A percentile compares a stretch with the other conserved stretches of the same genome.
Conservation (phyloP, 345 rosid species). For the Hypericum perforatum region DNA sequence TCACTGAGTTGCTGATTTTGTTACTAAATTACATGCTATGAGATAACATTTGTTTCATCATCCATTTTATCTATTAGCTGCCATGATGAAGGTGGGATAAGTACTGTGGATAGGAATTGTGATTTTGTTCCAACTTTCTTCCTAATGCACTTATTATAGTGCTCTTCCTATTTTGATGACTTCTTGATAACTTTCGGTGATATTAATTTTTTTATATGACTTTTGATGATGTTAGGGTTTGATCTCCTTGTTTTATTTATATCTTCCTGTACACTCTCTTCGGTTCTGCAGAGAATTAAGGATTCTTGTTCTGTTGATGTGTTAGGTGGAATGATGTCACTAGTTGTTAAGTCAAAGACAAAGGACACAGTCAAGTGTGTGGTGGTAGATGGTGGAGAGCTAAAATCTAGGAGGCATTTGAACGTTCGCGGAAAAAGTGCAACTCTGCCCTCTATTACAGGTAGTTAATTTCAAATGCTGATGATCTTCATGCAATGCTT, state of each 20-base stretch:
- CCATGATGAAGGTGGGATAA: neutral
- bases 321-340: conserved; percentile 97
- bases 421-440: conserved; percentile 98
- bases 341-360: conserved; percentile 77
- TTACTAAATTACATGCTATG: neutral
- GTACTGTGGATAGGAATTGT: no score
- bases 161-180: no score
- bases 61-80: neutral
- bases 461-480: conserved; percentile 22
- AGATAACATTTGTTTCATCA: neutral
- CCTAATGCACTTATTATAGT: no score
- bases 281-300: conserved; percentile 7
- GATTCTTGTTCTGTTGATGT: conserved; percentile 15
- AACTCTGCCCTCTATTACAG: conserved; percentile 91
- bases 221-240: no score
- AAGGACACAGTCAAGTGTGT: conserved; percentile 58
- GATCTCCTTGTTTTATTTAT: no score
- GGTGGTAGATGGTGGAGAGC: conserved; percentile 86
- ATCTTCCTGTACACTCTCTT: no score
- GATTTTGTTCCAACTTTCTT: no score
- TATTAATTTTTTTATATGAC: no score
- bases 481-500: neutral
- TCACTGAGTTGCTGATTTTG: neutral
- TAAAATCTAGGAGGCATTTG: conserved; percentile 92
- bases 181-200: no score